These are phyloP conservation scores for Globisporangium viniferum DNA, from an alignment of 352 stramenopile species.

Conservation along the genomic window DNA sequence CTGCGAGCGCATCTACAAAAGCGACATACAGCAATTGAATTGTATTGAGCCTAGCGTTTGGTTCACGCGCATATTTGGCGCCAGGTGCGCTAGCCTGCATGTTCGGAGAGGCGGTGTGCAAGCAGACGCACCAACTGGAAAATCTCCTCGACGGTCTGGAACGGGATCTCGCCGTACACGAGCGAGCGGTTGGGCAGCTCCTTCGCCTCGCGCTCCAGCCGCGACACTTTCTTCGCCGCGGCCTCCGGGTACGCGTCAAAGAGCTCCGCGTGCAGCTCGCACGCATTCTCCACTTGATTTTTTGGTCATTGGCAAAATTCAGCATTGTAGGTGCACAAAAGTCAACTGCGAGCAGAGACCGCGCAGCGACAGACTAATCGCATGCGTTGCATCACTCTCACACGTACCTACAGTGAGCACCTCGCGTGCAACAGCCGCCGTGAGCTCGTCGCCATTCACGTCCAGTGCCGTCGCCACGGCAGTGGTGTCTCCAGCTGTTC, in stretches of 20 bases:
- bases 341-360: neutral
- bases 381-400: too few relatives aligned
- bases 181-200: conserved; percentile 60
- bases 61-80: neutral
- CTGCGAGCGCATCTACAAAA: conserved; percentile 46
- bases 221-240: conserved; percentile 52
- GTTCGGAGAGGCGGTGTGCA: neutral
- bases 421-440: conserved; percentile 21
- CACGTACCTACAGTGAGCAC: conserved; percentile 23
- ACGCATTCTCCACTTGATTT: conserved; percentile 37
- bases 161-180: conserved; percentile 63
- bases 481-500: neutral
- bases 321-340: neutral
- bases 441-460: conserved; percentile 15
- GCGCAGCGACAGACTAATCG: neutral
- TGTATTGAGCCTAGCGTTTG: neutral
- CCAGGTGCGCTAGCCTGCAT: too few relatives aligned
- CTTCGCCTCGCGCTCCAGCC: conserved; percentile 64
- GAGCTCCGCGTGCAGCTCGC: conserved; percentile 41
- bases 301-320: neutral
- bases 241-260: conserved; percentile 46
- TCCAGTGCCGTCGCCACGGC: neutral
- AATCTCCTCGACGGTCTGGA: conserved; percentile 50
- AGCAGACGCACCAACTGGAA: conserved; percentile 43
- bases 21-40: neutral